Base-by-base conservation (phyloP, 176 grass and related monocot genomes). In the Phragmites australis region DNA sequence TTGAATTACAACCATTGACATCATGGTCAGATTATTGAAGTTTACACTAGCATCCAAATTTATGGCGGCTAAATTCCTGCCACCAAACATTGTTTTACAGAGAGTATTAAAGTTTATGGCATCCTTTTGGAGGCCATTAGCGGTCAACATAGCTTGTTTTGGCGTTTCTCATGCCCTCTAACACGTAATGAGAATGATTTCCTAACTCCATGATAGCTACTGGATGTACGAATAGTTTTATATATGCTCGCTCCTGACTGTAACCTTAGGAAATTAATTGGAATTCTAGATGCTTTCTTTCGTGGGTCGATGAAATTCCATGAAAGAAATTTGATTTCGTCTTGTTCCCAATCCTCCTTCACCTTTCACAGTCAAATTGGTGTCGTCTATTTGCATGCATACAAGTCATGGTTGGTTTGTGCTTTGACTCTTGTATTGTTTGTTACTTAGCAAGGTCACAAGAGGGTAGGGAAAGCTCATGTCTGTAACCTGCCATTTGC, bases 341-440 rank as follows among this genome's bases (percentile, higher is more conserved):
- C 53, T 8, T 5, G 25, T 10, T 25, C 54, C 22, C 34, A 37
- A 37, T 37, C 9, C 8, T 55, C 21, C n/a, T 50, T 8, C 8
- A 43, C 53, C 4, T 60, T 76, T 42, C 32, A 17, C 22, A 23
- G 2, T 70, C 29, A 77, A 70, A 39, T 41, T 39, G 21, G 14
- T 29, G 6, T 49, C 21, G 31, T 63, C 50, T 21, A 32, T 59
- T 45, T 74, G 37, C 49, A 12, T 26, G 37, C 6, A 17, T 29
- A 16, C 27, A 57, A 67, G 69, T 86, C 29, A 30, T 9, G 44
- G 31, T 34, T 9, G 44, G 31, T 34, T 29, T 58, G 22, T 27
- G 49, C 40, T 67, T 67, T 86, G 84, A 86, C 84, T 37, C 39
- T 32, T 71, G 66, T 59, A 1, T 81, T 81, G 78, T 81, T 81